Percentiles rank a stretch among this genome's conserved stretches.
Conservation (phyloP, 2,329 filamentous ascomycete genomes). For the Colletotrichum truncatum region DNA sequence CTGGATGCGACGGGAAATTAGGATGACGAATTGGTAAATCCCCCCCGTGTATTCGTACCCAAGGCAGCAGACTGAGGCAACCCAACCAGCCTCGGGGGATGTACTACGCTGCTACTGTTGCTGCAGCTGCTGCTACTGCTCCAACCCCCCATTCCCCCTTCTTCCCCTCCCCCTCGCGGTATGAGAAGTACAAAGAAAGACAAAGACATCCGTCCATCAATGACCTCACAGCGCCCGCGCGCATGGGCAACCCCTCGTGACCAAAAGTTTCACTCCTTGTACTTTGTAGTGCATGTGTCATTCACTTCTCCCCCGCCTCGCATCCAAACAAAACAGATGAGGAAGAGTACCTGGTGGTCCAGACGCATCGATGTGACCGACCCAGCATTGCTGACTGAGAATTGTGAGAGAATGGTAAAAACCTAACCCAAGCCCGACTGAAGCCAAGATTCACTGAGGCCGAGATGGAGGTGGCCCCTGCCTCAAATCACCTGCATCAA, state of each 20-base stretch:
- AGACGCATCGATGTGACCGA: background rate
- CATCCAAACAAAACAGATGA: background rate
- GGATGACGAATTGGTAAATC: slow-evolving; percentile 3
- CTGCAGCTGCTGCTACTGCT: no score
- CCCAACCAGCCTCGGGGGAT: no score
- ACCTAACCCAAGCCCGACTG: background rate
- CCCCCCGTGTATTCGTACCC: background rate
- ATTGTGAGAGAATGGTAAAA: no score
- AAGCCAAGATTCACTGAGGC: background rate
- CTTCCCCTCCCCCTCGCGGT: background rate
- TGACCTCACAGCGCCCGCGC: slow-evolving; percentile 1
- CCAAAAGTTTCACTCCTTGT: slow-evolving; percentile 1
- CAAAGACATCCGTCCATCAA: background rate
- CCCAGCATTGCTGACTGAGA: background rate
- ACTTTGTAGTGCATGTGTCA: background rate
- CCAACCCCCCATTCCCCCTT: background rate
- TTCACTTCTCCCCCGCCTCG: background rate
- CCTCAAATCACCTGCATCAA: background rate
- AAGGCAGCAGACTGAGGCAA: background rate
- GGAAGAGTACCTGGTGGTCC: background rate
- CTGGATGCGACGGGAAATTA: background rate
- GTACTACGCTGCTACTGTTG: no score
- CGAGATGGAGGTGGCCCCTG: background rate
- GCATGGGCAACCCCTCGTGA: slow-evolving; percentile 17
- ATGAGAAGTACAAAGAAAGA: no score